These are phyloP conservation scores for Deinandra increscens DNA, from an alignment of 129 eudicot species.

Conservation along the genomic window DNA sequence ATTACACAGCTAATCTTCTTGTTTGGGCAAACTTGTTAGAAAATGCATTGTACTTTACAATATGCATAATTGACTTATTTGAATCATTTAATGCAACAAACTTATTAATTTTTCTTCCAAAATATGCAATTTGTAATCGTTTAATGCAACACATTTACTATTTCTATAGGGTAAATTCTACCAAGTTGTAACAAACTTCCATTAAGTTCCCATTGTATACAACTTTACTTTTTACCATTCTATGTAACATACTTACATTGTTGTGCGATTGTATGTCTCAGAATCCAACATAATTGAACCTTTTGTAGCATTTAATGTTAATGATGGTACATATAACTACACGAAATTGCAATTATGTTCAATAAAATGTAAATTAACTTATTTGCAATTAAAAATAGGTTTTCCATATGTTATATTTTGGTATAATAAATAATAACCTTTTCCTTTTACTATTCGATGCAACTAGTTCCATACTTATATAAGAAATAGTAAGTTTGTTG, in stretches of 20 bases:
- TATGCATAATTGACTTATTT: not conserved
- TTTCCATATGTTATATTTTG: not conserved
- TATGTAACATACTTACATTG: not conserved
- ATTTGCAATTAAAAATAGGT: not conserved
- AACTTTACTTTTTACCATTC: not conserved
- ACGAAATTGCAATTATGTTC: not conserved
- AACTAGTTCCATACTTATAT: not conserved
- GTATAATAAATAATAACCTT: not conserved
- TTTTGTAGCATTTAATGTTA: not conserved
- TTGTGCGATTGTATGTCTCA: not conserved
- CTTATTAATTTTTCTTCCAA: not conserved
- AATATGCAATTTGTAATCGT: not conserved
- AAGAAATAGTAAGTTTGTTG: not conserved
- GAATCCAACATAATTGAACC: not conserved
- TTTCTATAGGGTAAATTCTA: not conserved
- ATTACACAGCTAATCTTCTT: not conserved
- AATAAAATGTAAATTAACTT: not conserved
- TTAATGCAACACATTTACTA: not conserved
- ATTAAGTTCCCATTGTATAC: not conserved
- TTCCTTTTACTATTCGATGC: not conserved
- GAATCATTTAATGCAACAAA: constrained; percentile 1
- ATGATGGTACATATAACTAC: not conserved
- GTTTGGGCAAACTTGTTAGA: constrained; percentile 1
- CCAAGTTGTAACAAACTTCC: not conserved
- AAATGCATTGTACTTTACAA: not conserved